Evolutionary conservation across 75 land plant species (phyloP).

Genomic region (Selaginella moellendorffii): DNA sequence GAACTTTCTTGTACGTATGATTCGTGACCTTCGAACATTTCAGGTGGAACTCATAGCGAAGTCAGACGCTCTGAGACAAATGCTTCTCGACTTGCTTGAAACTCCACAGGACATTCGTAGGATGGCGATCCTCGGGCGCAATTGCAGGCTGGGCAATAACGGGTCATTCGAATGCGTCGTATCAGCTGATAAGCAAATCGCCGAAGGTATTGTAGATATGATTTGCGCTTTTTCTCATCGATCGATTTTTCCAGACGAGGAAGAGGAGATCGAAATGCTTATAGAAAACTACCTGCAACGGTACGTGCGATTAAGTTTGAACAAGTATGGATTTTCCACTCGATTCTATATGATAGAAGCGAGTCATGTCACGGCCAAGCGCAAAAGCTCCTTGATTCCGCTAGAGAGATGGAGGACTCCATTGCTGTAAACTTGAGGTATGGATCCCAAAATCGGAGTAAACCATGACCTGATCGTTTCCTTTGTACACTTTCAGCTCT

Average conservation of each 20-base stretch:
- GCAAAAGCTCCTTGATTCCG: slow-evolving; percentile 85
- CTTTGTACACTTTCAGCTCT: slow-evolving; percentile 41
- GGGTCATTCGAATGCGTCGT: slow-evolving; percentile 56
- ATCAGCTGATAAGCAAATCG: slow-evolving; percentile 64
- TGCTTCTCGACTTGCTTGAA: slow-evolving; percentile 90
- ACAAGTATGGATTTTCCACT: not conserved
- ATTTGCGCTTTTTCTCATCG: slow-evolving; percentile 39
- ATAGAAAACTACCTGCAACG: slow-evolving; percentile 93
- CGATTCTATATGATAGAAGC: slow-evolving; percentile 34
- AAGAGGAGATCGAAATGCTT: slow-evolving; percentile 99
- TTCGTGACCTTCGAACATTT: not conserved
- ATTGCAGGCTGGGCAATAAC: slow-evolving; percentile 47
- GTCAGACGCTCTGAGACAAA: slow-evolving; percentile 81
- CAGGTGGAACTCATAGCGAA: slow-evolving; percentile 91
- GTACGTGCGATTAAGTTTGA: slow-evolving; percentile 7
- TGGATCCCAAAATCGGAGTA: not conserved
- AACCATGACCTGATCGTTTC: not conserved
- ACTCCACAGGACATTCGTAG: slow-evolving; percentile 83
- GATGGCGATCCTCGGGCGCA: slow-evolving; percentile 76
- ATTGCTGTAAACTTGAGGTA: slow-evolving; percentile 94
- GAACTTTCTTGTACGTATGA: not conserved
- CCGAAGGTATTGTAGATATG: slow-evolving; percentile 96
- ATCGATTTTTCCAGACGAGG: slow-evolving; percentile 61
- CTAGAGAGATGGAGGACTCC: slow-evolving; percentile 99
- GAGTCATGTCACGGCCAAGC: slow-evolving; percentile 99